Evolutionary conservation across 139 green algal genomes (phyloP).

Genomic region (Yamagishiella unicocca): DNA sequence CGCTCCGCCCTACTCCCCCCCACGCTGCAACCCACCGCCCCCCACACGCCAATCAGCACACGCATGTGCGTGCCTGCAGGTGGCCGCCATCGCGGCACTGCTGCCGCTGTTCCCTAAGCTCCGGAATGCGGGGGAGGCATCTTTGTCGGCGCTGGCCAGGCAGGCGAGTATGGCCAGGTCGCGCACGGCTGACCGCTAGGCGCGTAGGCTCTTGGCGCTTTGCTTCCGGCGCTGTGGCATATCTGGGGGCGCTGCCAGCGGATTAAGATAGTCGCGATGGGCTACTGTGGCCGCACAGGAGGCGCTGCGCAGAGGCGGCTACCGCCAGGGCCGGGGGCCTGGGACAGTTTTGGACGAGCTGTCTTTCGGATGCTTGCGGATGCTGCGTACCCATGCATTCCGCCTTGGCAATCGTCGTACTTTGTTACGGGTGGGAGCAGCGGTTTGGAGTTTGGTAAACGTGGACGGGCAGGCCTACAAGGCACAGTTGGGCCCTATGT

Average conservation of each 20-base stretch:
- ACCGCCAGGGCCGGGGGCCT: too few species aligned
- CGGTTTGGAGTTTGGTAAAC: neutral
- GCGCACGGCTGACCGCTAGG: neutral
- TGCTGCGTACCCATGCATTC: neutral
- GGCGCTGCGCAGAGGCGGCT: too few species aligned
- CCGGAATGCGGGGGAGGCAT: neutral
- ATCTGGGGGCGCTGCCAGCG: too few species aligned
- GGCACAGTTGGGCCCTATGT: neutral
- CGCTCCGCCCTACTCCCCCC: neutral
- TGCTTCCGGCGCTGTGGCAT: too few species aligned
- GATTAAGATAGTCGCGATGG: too few species aligned
- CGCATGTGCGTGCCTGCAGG: neutral
- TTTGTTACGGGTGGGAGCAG: neutral
- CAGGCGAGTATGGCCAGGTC: neutral
- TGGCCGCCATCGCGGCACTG: neutral
- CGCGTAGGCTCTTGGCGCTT: too few species aligned
- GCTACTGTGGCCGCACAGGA: too few species aligned
- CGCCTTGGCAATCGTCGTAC: neutral
- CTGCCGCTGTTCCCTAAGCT: neutral
- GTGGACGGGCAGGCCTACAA: too few species aligned
- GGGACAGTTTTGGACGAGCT: too few species aligned
- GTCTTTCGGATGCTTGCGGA: too few species aligned
- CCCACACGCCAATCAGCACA: neutral
- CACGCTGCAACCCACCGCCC: neutral
- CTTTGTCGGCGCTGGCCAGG: neutral